A percentile compares a stretch with the other conserved stretches of the same genome.
phyloP scores from a whole-genome alignment of 768 basidiomycete species.

The Amanita molliuscula region DNA sequence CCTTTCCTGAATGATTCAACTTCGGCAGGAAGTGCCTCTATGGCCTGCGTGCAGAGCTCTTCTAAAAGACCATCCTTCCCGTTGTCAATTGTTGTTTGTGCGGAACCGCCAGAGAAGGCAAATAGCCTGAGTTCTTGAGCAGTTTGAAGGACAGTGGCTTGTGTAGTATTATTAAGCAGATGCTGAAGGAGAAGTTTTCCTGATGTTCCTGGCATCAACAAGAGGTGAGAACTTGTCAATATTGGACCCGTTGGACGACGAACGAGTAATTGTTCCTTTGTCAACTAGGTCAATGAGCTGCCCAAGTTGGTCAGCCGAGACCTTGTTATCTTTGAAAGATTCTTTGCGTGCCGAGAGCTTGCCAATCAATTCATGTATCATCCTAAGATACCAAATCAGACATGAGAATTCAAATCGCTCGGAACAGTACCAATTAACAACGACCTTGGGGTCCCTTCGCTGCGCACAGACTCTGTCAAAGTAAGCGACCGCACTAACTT shows the following conservation, averaged over 20 bases:
- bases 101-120: constrained; percentile 18
- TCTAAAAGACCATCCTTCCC: constrained; percentile 24
- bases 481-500: constrained; percentile 54
- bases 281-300: constrained; percentile 72
- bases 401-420: constrained; percentile 4
- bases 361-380: constrained; percentile 81
- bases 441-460: constrained; percentile 54
- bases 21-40: constrained; percentile 57
- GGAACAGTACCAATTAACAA: constrained; percentile 70
- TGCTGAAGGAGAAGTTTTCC: constrained; percentile 71
- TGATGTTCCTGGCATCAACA: constrained; percentile 47
- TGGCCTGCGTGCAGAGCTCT: constrained; percentile 50
- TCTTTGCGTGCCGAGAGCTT: constrained; percentile 52
- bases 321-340: constrained; percentile 44
- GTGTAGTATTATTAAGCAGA: constrained; percentile 41
- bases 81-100: constrained; percentile 4
- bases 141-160: constrained; percentile 27
- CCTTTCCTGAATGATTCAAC: constrained; percentile 56
- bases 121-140: constrained; percentile 40
- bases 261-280: constrained; percentile 59
- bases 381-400: constrained; percentile 35
- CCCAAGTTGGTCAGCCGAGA: constrained; percentile 59
- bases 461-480: constrained; percentile 63
- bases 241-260: constrained; percentile 3
- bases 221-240: not conserved